These are phyloP conservation scores for Aspergillus udagawae DNA, from an alignment of 2,329 filamentous ascomycete genomes.

Conservation along the genomic window DNA sequence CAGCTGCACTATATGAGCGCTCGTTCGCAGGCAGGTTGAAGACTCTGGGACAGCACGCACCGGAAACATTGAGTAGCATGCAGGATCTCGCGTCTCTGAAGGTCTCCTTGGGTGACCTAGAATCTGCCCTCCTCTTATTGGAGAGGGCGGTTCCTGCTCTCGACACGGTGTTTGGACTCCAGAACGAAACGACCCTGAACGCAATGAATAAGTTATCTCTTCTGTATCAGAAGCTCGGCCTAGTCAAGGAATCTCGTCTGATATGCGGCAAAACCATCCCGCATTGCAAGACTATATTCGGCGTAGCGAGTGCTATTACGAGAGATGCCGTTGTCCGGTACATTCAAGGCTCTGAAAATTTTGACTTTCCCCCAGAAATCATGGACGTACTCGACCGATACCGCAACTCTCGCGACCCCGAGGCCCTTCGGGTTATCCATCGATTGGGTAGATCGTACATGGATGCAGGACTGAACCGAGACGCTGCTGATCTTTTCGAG, in stretches of 20 bases:
- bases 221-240: conserved; percentile 27
- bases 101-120: conserved; percentile 22
- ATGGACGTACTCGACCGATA: conserved; percentile 25
- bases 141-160: conserved; percentile 27
- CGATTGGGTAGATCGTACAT: conserved; percentile 25
- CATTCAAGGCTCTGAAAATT: conserved; percentile 23
- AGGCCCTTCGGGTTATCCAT: conserved; percentile 25
- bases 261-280: conserved; percentile 23
- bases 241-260: conserved; percentile 22
- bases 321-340: conserved; percentile 23
- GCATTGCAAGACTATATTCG: conserved; percentile 23
- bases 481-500: conserved; percentile 25
- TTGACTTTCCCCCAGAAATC: conserved; percentile 27
- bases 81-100: conserved; percentile 27
- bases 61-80: conserved; percentile 29
- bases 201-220: conserved; percentile 28
- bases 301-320: conserved; percentile 20
- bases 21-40: conserved; percentile 28
- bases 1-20: conserved; percentile 27
- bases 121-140: conserved; percentile 24
- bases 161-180: conserved; percentile 27
- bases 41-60: conserved; percentile 25
- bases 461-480: conserved; percentile 25
- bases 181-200: conserved; percentile 25
- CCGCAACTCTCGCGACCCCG: conserved; percentile 17